phyloP scores from a whole-genome alignment of 331 rosid genomes.

The Pyracantha coccinea region DNA sequence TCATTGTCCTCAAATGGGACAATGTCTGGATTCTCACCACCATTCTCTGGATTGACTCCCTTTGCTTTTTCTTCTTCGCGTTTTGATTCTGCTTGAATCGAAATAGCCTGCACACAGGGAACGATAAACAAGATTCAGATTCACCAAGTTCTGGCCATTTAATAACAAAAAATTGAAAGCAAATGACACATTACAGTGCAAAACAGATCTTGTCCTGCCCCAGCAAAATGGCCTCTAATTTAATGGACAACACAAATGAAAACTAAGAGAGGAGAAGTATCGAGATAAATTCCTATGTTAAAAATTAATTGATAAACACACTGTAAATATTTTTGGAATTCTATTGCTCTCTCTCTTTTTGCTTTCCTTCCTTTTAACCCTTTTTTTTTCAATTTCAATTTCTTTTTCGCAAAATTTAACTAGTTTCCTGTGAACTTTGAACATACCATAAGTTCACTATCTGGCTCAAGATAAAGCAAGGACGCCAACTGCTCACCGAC shows the following conservation, averaged over 20 bases:
- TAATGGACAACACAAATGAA: background rate
- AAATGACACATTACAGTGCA: background rate
- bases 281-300: background rate
- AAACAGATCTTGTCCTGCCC: background rate
- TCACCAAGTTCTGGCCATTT: constrained; percentile 4
- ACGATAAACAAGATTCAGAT: background rate
- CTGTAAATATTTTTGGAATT: background rate
- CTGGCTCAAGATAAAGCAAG: constrained; percentile 95
- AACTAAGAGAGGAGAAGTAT: background rate
- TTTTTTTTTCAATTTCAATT: background rate
- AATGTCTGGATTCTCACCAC: constrained; percentile 90
- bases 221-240: background rate
- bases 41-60: constrained; percentile 86
- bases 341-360: background rate
- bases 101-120: constrained; percentile 54
- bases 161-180: background rate
- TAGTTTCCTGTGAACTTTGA: background rate
- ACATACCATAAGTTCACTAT: constrained; percentile 98
- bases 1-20: constrained; percentile 99
- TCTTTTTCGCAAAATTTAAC: background rate
- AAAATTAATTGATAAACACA: background rate
- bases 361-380: background rate
- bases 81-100: constrained; percentile 86
- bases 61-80: constrained; percentile 98
- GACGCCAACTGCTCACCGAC: constrained; percentile 98